Evolutionary conservation across 2,329 filamentous ascomycete genomes (phyloP), one percentile per base, ranked within the genome.

Genomic region (Coleophoma crateriformis): DNA sequence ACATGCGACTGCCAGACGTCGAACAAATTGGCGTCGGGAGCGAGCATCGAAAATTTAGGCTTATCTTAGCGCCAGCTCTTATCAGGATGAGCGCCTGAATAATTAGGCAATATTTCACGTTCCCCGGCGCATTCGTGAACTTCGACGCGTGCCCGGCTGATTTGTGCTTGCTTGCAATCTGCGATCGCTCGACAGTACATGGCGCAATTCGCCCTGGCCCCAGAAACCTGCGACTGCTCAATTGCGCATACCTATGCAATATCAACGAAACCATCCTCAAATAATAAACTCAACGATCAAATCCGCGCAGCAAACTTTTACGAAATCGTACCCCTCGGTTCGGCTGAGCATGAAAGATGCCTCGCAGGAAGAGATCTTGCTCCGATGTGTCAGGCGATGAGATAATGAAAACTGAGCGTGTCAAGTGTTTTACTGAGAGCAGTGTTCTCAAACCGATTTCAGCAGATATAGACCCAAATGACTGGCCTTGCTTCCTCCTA

Each of bases 401-500:
- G 20, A 15, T 17, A 6, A 40, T 35, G 38, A 27, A 22, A 19
- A 40, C 32, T 14, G 35, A 39, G 27, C 35, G 20, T n/a, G 32
- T 47, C 38, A 55, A 52, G 34, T 70, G 66, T 51, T 7, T 50
- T n/a, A 20, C 39, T 32, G 50, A 53, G 38, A 41, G 17, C 12
- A 33, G 32, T 4, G 44, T 50, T 12, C 35, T 52, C 22, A 37
- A 50, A 27, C 42, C 52, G 0, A 54, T 58, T 27, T 37, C 58
- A 47, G 46, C 68, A 35, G 57, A 70, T 11, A 55, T 62, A 10
- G 55, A 72, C 47, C 62, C 68, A 12, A 71, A 80, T 57, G 67
- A 80, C 14, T 86, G 81, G 74, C 79, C 82, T 3, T 75, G 75
- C 45, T 87, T 86, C 61, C 70, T 79, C 6, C 71, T 90, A 39